These are phyloP conservation scores for Tephrocybe rancida DNA, from an alignment of 768 basidiomycete species.

Conservation along the genomic window DNA sequence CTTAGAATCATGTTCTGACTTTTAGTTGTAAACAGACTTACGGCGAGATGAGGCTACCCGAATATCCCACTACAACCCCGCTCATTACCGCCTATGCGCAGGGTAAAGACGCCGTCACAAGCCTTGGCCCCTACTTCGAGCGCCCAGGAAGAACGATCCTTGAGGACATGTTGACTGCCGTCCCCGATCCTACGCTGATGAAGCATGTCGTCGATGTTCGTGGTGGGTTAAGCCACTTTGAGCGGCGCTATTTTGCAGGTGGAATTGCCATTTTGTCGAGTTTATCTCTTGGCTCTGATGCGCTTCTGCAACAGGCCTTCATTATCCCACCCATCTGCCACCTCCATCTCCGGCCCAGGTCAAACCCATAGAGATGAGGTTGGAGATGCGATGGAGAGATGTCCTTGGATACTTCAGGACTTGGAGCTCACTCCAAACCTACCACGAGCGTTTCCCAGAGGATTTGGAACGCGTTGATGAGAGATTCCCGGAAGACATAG, in stretches of 20 bases:
- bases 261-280: neutral
- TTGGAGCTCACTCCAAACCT: constrained; percentile 70
- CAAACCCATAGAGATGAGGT: constrained; percentile 55
- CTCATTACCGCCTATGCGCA: constrained; percentile 66
- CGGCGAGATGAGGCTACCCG: constrained; percentile 71
- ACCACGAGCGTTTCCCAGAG: constrained; percentile 61
- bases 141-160: constrained; percentile 80
- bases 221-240: constrained; percentile 40
- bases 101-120: constrained; percentile 52
- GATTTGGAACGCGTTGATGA: constrained; percentile 43
- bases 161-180: constrained; percentile 66
- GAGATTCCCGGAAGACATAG: constrained; percentile 36
- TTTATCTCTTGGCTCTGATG: neutral
- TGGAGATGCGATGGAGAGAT: constrained; percentile 64
- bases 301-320: constrained; percentile 9
- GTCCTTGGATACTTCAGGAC: constrained; percentile 72
- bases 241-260: constrained; percentile 66
- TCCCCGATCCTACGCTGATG: constrained; percentile 52
- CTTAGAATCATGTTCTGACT: neutral
- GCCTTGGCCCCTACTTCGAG: constrained; percentile 77
- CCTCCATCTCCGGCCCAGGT: constrained; percentile 23
- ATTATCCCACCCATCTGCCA: constrained; percentile 15
- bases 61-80: constrained; percentile 57
- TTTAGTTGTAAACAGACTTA: constrained; percentile 48
- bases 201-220: constrained; percentile 26